Base-by-base conservation (phyloP, 2,329 filamentous ascomycete genomes). In the Xenoacremonium recifei region DNA sequence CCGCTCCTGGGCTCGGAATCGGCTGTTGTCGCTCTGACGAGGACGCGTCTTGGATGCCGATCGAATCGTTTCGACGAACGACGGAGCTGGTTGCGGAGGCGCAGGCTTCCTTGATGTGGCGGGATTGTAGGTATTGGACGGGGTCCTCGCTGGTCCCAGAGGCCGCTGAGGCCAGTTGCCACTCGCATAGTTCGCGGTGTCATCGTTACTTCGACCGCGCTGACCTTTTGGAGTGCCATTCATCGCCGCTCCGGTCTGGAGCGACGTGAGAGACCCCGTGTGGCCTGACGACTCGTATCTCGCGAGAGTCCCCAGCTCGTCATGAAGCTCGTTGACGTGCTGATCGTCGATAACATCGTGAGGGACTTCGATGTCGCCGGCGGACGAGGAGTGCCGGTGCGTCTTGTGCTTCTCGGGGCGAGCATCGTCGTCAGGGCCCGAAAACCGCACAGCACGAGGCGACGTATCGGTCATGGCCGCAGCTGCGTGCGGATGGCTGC, bases 41-140 rank as follows among this genome's bases (percentile, higher is more conserved):
- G 64, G 68, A 35, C 75, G 69, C 30, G 79, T 68, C 68, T 80
- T 68, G 61, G 79, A 67, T 53, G 75, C 61, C 57, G 82, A 66
- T 50, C 77, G 66, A 52, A 72, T 66, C 39, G 69, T 64, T 33
- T 67, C 68, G 46, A 68, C 63, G 45, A 69, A 71, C 25, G 72
- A 65, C 37, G 71, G 60, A n/a, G 67, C 58, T 31, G 66, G 58
- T 48, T 65, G 65, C 2, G 77, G 73, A 12, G 61, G 50, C 10
- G 34, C 44, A 17, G 66, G 66, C 40, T 76, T 73, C 35, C 80
- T 70, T 44, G 78, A 76, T 4, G 76, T 76, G 34, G 84, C 82
- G 51, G 83, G 83, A 49, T 87, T 86, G 63, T 93, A 93, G 21
- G 88, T 90, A 62, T 77, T 88, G 21, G 87, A 92, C 1, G 86